Evolutionary conservation across 768 basidiomycete species (phyloP), one percentile per base, ranked within the genome.

Genomic region (Psilocybe cyanescens): DNA sequence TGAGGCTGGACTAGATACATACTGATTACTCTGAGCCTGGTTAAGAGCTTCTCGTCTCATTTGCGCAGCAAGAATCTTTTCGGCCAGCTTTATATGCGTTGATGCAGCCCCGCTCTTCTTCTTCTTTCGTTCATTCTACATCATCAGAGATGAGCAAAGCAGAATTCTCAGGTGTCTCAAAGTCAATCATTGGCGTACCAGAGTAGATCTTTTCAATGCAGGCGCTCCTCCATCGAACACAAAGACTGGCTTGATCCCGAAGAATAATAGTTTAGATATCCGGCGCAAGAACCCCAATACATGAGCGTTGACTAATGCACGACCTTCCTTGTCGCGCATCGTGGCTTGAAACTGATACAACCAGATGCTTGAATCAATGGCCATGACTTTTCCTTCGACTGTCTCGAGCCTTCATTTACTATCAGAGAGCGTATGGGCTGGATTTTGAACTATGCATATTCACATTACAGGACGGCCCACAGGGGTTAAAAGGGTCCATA

Each of bases 271-370:
- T 75, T 99, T 99, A 75, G 89, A 88, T 59, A 99, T 97, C 1
- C 97, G 85, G 31, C 97, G 84, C 47, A 94, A 77, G 74, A 93
- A 93, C 58, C 97, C 95, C 47, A 99, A 78, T 14, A 99, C 88
- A 76, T 98, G 97, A 1, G 97, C 96, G 70, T 98, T 98, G 55
- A 91, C 86, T 47, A 99, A 78, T 11, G 85, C 92, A 24, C 89
- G 87, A 29, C 97, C 97, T 60, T 98, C 95, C 70, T 95, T 98
- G 75, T 97, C 96, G 24, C 97, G 87, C 96, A 99, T 98, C 8
- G 97, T 98, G 19, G 97, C 96, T 77, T 99, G 97, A 70, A 99
- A 99, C 74, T 99, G 97, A 75, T 99, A 99, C 57, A 99, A 88
- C 97, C 97, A 99, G 65, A 99, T 99, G 67, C 95, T 97, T 3